A percentile compares a stretch with the other conserved stretches of the same genome.
Conservation (phyloP, 164 flowering plant genomes). For the Annona squamosa region DNA sequence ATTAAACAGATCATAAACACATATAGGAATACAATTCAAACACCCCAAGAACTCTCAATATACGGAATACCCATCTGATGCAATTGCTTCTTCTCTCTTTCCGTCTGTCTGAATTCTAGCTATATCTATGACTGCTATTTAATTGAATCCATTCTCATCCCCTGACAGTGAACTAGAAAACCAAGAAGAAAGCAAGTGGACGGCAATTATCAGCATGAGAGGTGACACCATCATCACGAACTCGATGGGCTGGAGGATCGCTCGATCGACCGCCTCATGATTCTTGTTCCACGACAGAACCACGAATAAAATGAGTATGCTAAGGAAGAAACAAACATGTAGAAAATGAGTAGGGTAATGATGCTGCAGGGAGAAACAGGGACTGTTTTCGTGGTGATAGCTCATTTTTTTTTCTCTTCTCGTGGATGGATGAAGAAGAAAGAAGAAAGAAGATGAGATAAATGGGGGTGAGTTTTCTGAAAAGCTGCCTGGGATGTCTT, state of each 20-base stretch:
- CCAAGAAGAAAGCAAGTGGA: conserved; percentile 11
- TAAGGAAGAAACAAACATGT: conserved; percentile 3
- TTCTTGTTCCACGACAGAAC: neutral
- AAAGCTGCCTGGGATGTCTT: no score
- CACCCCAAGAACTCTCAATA: no score
- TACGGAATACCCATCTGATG: no score
- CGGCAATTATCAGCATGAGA: conserved; percentile 5
- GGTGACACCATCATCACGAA: conserved; percentile 7
- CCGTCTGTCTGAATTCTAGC: no score
- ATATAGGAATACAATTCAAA: no score
- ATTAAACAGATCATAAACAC: no score
- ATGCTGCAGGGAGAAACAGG: neutral
- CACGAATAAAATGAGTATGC: neutral
- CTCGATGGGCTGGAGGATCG: neutral
- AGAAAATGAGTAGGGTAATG: neutral
- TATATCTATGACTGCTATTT: no score
- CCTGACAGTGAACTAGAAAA: neutral
- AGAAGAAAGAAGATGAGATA: no score
- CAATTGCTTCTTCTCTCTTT: no score
- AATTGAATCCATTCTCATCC: neutral
- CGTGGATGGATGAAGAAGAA: neutral
- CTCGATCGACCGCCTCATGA: neutral
- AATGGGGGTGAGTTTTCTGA: no score
- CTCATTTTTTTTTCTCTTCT: neutral
- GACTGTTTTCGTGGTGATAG: neutral